Conservation (phyloP, 1,284 basidiomycete genomes). For the Fomitopsis pinicola region DNA sequence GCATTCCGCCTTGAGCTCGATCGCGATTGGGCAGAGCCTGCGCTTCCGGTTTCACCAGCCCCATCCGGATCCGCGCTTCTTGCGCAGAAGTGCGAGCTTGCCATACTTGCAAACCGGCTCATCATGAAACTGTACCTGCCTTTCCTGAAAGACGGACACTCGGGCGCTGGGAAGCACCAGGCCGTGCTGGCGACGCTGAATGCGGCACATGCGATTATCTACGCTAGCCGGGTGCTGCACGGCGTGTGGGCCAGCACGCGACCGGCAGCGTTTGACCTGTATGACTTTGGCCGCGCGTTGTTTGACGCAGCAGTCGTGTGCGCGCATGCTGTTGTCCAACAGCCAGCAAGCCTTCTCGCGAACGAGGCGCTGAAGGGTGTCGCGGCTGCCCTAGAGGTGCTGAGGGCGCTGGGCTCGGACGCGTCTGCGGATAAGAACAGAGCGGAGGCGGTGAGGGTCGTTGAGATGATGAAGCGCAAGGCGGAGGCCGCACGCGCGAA, state of each 20-base stretch:
- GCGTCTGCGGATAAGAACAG: constrained; percentile 16
- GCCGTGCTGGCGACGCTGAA: constrained; percentile 53
- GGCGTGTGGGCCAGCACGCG: constrained; percentile 34
- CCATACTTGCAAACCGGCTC: constrained; percentile 52
- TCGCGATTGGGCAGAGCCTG: constrained; percentile 23
- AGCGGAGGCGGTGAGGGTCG: constrained; percentile 38
- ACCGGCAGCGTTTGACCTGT: constrained; percentile 51
- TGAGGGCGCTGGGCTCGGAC: constrained; percentile 15
- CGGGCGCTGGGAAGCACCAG: constrained; percentile 31
- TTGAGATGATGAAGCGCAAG: constrained; percentile 46
- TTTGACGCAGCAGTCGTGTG: constrained; percentile 62
- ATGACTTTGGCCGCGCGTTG: constrained; percentile 53
- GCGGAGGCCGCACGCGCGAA: constrained; percentile 33
- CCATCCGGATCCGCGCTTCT: constrained; percentile 26
- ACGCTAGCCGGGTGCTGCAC: constrained; percentile 41
- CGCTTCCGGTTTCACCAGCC: constrained; percentile 8
- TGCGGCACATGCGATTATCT: constrained; percentile 57
- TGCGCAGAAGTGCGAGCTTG: constrained; percentile 54
- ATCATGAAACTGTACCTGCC: constrained; percentile 65
- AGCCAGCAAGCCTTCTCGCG: constrained; percentile 43
- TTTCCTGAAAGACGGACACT: constrained; percentile 41
- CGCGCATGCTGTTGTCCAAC: constrained; percentile 52
- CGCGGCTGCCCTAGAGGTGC: constrained; percentile 38
- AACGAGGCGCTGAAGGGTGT: constrained; percentile 47
- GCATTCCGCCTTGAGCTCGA: constrained; percentile 35